Evolutionary conservation across 2,329 filamentous ascomycete species (phyloP), one percentile per base, ranked within the genome.

Genomic region (Trichoderma aggressivum): DNA sequence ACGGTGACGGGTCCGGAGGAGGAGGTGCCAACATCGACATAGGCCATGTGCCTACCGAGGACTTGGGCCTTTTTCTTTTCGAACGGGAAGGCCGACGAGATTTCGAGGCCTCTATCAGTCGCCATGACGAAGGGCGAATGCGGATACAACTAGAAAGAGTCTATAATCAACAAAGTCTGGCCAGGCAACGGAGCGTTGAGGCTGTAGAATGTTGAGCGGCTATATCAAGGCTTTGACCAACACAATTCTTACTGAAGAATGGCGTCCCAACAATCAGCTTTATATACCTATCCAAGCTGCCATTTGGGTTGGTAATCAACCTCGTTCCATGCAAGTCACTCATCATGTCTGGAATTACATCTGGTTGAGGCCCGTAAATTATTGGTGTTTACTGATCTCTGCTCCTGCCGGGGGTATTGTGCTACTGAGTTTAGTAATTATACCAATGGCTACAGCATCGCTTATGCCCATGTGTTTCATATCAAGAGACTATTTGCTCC

Each of bases 141-240:
- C 0, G 2, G 5, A 11, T n/a, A 11, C 2, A 10, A 11, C 0
- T 11, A 1, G 0, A 2, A 39, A 3, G 5, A 8, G 4, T 58
- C 18, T 21, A 8, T 12, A 30, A 58, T 32, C 28, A 58, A 58
- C 4, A 21, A n/a, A 1, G 8, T 18, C 6, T 12, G 16, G 47
- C 6, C n/a, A 14, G 1, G 8, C 14, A 16, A n/a, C 6, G 12
- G 24, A 47, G 34, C 12, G 3, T 11, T 21, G 47, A 24, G 28
- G 11, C 18, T 39, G 21, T 3, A 7, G 12, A 18, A 14, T 36
- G 58, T 60, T 36, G 32, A 60, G 58, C n/a, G 30, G 32, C 58
- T 24, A 8, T 24, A 16, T 21, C 10, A 60, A 36, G 58, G 32
- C 34, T 14, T 21, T 39, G 14, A 16, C 32, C 26, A 36, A 60